Conservation (phyloP, 352 stramenopile genomes). For the Globisporangium barbulae region DNA sequence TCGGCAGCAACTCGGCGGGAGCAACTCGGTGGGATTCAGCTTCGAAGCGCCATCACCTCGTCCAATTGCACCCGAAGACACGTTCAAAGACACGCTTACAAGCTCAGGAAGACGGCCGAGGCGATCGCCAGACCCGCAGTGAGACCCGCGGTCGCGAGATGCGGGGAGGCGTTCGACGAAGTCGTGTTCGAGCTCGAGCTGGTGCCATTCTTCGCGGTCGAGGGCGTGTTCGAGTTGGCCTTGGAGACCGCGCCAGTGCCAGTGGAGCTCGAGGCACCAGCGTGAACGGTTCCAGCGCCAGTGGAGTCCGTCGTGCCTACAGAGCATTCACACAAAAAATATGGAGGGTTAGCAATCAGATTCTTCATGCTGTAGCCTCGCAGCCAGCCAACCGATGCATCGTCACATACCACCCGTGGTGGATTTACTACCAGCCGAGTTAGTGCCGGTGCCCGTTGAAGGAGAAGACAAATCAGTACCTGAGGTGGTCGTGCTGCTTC, state of each 20-base stretch:
- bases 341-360: neutral
- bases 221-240: constrained; percentile 21
- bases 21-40: no score
- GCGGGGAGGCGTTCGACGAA: constrained; percentile 18
- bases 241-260: constrained; percentile 15
- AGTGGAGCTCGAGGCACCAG: constrained; percentile 10
- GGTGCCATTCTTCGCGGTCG: constrained; percentile 14
- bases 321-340: neutral
- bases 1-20: neutral
- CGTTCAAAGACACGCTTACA: constrained; percentile 22
- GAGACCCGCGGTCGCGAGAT: constrained; percentile 26
- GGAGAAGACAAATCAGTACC: constrained; percentile 10
- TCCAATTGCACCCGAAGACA: neutral
- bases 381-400: constrained; percentile 6
- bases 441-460: neutral
- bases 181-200: constrained; percentile 22
- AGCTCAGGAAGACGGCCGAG: constrained; percentile 33
- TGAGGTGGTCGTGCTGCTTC: constrained; percentile 18
- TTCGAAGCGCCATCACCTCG: neutral
- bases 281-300: constrained; percentile 18
- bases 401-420: constrained; percentile 7
- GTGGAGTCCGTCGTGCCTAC: constrained; percentile 8
- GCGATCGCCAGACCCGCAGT: constrained; percentile 31
- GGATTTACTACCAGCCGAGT: neutral
- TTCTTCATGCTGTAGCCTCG: neutral